phyloP scores from a whole-genome alignment of 2,329 filamentous ascomycete species.

The Aspergillus proliferans region DNA sequence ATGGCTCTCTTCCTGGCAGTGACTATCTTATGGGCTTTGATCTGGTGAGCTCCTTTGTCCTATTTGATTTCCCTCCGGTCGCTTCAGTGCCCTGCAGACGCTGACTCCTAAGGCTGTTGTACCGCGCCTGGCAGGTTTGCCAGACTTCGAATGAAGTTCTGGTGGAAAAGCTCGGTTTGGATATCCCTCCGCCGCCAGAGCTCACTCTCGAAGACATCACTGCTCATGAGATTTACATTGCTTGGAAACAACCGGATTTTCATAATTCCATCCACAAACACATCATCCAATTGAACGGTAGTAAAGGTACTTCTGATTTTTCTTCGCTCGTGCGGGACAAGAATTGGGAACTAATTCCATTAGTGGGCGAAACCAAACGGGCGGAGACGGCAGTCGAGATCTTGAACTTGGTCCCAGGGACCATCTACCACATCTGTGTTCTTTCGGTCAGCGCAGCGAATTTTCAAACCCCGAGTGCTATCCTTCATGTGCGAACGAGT shows the following conservation, averaged over 20 bases:
- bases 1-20: slow-evolving; percentile 45
- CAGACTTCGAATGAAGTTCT: slow-evolving; percentile 87
- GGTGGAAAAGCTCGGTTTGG: slow-evolving; percentile 83
- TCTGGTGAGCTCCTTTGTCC: slow-evolving; percentile 40
- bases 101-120: slow-evolving; percentile 59
- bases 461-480: slow-evolving; percentile 81
- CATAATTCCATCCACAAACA: slow-evolving; percentile 72
- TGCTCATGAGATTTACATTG: slow-evolving; percentile 77
- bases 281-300: slow-evolving; percentile 86
- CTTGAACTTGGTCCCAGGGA: slow-evolving; percentile 74
- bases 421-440: slow-evolving; percentile 89
- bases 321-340: neutral
- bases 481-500: slow-evolving; percentile 75
- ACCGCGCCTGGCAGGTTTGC: slow-evolving; percentile 80
- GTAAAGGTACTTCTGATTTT: slow-evolving; percentile 58
- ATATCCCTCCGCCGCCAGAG: slow-evolving; percentile 83
- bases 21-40: slow-evolving; percentile 44
- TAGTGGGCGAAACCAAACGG: slow-evolving; percentile 77
- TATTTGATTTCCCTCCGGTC: slow-evolving; percentile 47
- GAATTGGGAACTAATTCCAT: slow-evolving; percentile 9
- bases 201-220: slow-evolving; percentile 87
- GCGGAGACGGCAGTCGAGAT: slow-evolving; percentile 86
- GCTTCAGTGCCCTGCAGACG: slow-evolving; percentile 8
- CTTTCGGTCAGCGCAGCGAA: slow-evolving; percentile 86
- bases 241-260: slow-evolving; percentile 73